Conservation (phyloP, 139 green algal species). For the Tetraselmis chui region DNA sequence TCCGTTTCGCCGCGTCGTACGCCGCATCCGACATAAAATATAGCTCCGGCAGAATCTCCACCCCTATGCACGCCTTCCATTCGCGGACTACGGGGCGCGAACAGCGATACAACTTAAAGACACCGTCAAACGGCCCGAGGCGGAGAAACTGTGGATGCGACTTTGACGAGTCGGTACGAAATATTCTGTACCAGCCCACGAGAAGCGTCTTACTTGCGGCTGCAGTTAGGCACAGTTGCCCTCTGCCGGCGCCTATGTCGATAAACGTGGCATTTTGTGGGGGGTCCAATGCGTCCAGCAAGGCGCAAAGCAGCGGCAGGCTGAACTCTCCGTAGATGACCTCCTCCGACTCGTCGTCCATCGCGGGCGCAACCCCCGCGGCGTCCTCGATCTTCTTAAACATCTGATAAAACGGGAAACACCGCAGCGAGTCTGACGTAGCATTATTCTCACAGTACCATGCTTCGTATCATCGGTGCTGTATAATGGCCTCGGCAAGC, state of each 20-base stretch:
- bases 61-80: not conserved
- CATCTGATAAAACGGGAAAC: too few species aligned
- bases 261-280: not conserved
- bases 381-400: not conserved
- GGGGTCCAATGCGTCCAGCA: not conserved
- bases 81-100: not conserved
- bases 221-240: not conserved
- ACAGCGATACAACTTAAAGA: too few species aligned
- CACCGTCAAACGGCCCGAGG: too few species aligned
- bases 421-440: too few species aligned
- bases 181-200: too few species aligned
- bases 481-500: too few species aligned
- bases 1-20: too few species aligned
- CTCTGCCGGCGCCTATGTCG: not conserved
- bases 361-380: not conserved
- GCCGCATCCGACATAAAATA: not conserved
- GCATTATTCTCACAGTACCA: too few species aligned
- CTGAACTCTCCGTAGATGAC: not conserved
- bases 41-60: not conserved
- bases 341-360: not conserved
- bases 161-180: too few species aligned
- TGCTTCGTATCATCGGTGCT: too few species aligned
- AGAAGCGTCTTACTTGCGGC: not conserved
- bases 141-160: too few species aligned
- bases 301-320: not conserved